Evolutionary conservation across 176 grass and related monocot species (phyloP), one percentile per base, ranked within the genome.

Genomic region (Zea luxurians): DNA sequence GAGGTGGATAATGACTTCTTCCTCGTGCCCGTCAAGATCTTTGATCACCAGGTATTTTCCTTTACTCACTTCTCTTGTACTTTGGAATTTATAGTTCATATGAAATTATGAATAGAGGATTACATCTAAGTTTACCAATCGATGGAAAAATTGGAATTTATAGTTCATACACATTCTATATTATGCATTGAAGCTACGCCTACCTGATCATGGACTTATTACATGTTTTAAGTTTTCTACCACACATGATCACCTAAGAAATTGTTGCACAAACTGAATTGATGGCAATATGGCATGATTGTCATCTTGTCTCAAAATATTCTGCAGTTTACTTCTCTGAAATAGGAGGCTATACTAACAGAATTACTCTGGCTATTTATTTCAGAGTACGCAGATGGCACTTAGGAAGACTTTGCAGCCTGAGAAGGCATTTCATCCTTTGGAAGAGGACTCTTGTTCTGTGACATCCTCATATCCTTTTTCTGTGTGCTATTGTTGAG

Each of bases 391-490:
- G 13, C 76, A 42, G 17, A 37, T 83, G 53, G 66, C 68, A 66
- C 70, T 83, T 35, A 88, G 61, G 60, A 91, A 84, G 72, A 82
- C n/a, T 4, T 36, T 65, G 15, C 88, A 84, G 77, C 42, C 85
- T 75, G 83, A 86, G 45, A 86, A 78, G 45, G 71, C 47, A 55
- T 55, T 81, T 82, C 79, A 72, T 27, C 80, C 57, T 65, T 77
- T 76, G 78, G 91, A 90, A 44, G 91, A 90, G 13, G 91, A 93
- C 45, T 90, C 86, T 5, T 83, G 78, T 57, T 93, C 91, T 78
- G 80, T 88, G 66, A 71, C 91, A 83, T 90, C 91, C 57, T 93
- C 88, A 88, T 90, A 93, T 93, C 85, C 91, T 88, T 88, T 86
- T 81, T 78, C 38, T 77, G 45, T n/a, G 45, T 86, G 55, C 72